Evolutionary conservation across 2,329 filamentous ascomycete genomes (phyloP).

Genomic region (Neonectria magnoliae): DNA sequence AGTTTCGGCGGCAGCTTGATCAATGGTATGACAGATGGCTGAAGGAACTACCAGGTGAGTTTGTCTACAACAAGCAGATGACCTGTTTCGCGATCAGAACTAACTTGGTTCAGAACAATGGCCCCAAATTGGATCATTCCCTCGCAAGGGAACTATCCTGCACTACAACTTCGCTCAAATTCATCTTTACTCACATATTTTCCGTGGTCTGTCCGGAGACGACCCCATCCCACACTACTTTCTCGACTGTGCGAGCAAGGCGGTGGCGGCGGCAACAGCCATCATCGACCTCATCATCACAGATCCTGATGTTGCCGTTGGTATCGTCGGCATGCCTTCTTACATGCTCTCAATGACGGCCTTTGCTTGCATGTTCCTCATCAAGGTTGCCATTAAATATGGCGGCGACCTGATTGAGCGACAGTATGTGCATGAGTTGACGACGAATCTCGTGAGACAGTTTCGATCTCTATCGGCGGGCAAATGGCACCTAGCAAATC

Average conservation of each 20-base stretch:
- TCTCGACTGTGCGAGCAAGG: slow-evolving; percentile 46
- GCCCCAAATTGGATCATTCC: slow-evolving; percentile 52
- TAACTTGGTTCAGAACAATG: slow-evolving; percentile 48
- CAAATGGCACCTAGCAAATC: slow-evolving; percentile 57
- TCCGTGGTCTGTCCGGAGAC: slow-evolving; percentile 50
- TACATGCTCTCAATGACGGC: slow-evolving; percentile 64
- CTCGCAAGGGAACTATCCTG: slow-evolving; percentile 52
- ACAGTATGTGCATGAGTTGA: slow-evolving; percentile 51
- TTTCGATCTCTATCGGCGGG: slow-evolving; percentile 54
- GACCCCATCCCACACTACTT: slow-evolving; percentile 48
- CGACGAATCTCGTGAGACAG: slow-evolving; percentile 50
- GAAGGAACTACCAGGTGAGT: slow-evolving; percentile 45
- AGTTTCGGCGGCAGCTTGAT: slow-evolving; percentile 49
- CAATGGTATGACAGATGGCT: slow-evolving; percentile 53
- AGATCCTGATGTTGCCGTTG: slow-evolving; percentile 54
- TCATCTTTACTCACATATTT: slow-evolving; percentile 54
- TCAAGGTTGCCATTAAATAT: slow-evolving; percentile 58
- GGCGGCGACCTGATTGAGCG: slow-evolving; percentile 55
- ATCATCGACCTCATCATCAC: slow-evolving; percentile 57
- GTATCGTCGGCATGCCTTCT: slow-evolving; percentile 57
- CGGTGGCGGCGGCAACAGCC: slow-evolving; percentile 52
- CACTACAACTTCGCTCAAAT: slow-evolving; percentile 56
- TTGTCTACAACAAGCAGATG: fast-evolving
- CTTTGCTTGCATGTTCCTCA: slow-evolving; percentile 62
- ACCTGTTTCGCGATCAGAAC: background rate